Conservation (phyloP, 2,329 filamentous ascomycete species). For the Nothophaeocryptopus gaeumannii region DNA sequence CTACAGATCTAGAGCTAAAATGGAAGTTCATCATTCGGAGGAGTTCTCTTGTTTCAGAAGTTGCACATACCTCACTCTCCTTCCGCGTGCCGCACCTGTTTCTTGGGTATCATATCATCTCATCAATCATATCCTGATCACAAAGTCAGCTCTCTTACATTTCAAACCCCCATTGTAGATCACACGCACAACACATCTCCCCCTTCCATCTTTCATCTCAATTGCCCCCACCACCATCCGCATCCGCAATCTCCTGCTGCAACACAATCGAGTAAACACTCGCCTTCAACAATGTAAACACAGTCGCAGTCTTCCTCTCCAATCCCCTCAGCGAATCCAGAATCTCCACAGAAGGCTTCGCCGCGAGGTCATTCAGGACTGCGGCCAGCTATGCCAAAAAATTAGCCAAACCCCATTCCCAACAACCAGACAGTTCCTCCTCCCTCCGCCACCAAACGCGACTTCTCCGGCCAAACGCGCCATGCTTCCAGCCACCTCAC, state of each 20-base stretch:
- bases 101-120: too few relatives aligned
- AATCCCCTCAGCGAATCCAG: constrained; percentile 81
- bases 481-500: too few relatives aligned
- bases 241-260: constrained; percentile 90
- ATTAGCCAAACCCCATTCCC: too few relatives aligned
- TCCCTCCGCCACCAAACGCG: too few relatives aligned
- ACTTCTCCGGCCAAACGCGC: not conserved
- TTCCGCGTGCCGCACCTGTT: too few relatives aligned
- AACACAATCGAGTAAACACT: constrained; percentile 98
- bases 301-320: constrained; percentile 89
- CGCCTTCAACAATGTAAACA: constrained; percentile 93
- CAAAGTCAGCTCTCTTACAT: too few relatives aligned
- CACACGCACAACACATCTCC: not conserved
- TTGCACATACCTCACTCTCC: too few relatives aligned
- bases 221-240: constrained; percentile 37
- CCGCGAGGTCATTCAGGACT: constrained; percentile 66
- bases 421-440: too few relatives aligned
- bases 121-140: too few relatives aligned
- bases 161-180: not conserved
- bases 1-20: constrained; percentile 11
- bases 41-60: too few relatives aligned
- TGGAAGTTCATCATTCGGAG: constrained; percentile 1
- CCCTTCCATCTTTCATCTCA: not conserved
- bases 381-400: constrained; percentile 45
- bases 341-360: constrained; percentile 65